Evolutionary conservation across 257 asterid genomes (phyloP), one percentile per base, ranked within the genome.

Genomic region (Solanum virginianum): DNA sequence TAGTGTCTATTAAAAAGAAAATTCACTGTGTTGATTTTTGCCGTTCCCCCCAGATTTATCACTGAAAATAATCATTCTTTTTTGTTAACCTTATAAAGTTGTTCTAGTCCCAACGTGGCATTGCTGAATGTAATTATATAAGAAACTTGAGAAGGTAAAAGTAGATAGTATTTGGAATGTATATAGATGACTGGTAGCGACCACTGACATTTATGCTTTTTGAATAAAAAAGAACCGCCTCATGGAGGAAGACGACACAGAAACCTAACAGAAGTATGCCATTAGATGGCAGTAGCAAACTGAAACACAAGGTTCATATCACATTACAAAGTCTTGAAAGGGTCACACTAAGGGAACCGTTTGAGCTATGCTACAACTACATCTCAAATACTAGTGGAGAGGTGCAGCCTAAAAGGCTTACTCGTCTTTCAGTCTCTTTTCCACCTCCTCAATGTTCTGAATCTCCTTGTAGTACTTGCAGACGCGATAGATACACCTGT

Each of bases 381-480:
- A 79, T 77, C 65, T 79, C 49, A 29, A 79, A 29, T 53, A 53
- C 49, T 32, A 79, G 65, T 53, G 72, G 56, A 79, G 49, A 9
- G 18, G 65, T 5, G 83, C 60, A 79, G 49, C 83, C 49, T 53
- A 53, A 63, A 51, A 83, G 84, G 81, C 41, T 89, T 95, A 95
- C 88, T 90, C 87, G 20, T 94, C 96, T 85, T 95, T 95, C 94
- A 88, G 90, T 94, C 98, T 93, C 96, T 94, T 94, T 91, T 94
- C 98, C 60, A 87, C 84, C 90, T 92, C 95, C 87, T 95, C 98
- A 91, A 91, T 62, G 88, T 89, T 90, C 81, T 92, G 89, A 47
- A 95, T 92, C 74, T 93, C 94, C 88, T 86, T 88, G 63, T 90
- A 41, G 80, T 92, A 94, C 93, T 90, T 94, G 94, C 97, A 91